phyloP scores from a whole-genome alignment of 352 stramenopile species.

The Phytophthora sp. region DNA sequence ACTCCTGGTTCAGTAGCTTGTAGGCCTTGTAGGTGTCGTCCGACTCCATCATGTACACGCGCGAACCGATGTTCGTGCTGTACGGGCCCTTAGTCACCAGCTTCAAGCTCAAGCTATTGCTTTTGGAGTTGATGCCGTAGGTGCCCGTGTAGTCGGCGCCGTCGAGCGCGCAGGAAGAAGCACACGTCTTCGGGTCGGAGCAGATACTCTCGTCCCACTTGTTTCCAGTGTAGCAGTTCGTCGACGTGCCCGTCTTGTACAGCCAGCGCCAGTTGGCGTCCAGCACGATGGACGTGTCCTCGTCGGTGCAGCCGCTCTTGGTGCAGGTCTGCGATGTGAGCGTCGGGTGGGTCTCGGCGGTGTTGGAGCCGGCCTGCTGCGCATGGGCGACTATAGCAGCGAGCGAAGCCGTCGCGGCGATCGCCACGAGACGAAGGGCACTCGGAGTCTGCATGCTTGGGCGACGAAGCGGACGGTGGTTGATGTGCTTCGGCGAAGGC shows the following conservation, averaged over 20 bases:
- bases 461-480: background rate
- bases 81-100: slow-evolving; percentile 52
- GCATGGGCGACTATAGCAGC: slow-evolving; percentile 4
- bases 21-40: slow-evolving; percentile 39
- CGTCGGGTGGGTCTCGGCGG: slow-evolving; percentile 45
- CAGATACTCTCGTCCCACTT: slow-evolving; percentile 38
- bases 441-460: slow-evolving; percentile 12
- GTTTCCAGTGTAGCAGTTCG: slow-evolving; percentile 49
- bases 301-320: slow-evolving; percentile 29
- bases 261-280: slow-evolving; percentile 64
- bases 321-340: slow-evolving; percentile 25
- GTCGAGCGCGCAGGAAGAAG: slow-evolving; percentile 47
- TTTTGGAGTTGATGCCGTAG: slow-evolving; percentile 42
- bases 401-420: slow-evolving; percentile 3
- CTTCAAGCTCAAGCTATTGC: slow-evolving; percentile 35
- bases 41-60: slow-evolving; percentile 46
- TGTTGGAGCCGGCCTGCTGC: slow-evolving; percentile 40
- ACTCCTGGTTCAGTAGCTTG: slow-evolving; percentile 60
- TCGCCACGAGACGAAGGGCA: slow-evolving; percentile 6
- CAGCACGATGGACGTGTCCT: slow-evolving; percentile 51
- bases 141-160: slow-evolving; percentile 50
- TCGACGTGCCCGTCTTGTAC: slow-evolving; percentile 45
- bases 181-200: slow-evolving; percentile 39
- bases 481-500: slow-evolving; percentile 4
- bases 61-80: slow-evolving; percentile 47